These are phyloP conservation scores for Nitzschia sp. DNA, from an alignment of 108 stramenopile species.

Conservation along the genomic window DNA sequence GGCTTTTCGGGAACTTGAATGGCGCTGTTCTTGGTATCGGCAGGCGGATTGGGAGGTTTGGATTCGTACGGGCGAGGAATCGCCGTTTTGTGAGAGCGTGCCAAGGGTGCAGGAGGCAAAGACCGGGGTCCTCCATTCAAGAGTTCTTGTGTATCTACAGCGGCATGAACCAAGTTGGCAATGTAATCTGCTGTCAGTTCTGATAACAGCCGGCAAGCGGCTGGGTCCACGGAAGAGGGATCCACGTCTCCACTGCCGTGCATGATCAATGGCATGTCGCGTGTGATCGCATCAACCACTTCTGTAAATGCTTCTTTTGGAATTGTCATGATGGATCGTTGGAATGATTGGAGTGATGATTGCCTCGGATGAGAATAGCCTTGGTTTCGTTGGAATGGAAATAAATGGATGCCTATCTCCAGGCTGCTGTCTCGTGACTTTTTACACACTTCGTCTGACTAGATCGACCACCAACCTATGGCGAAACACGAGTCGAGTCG, in stretches of 20 bases:
- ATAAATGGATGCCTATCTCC: no score
- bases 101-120: conserved; percentile 37
- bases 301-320: conserved; percentile 32
- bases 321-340: neutral
- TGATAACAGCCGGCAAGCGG: conserved; percentile 57
- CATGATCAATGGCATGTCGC: conserved; percentile 75
- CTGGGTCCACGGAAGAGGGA: conserved; percentile 53
- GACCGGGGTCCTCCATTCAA: conserved; percentile 56
- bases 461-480: no score
- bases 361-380: no score
- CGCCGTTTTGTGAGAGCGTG: neutral
- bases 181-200: conserved; percentile 72
- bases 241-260: conserved; percentile 76
- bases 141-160: conserved; percentile 73
- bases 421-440: no score
- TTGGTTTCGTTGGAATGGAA: no score
- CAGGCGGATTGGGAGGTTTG: neutral
- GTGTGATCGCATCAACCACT: conserved; percentile 52
- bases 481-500: no score
- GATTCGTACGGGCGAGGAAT: conserved; percentile 5
- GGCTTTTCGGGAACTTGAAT: conserved; percentile 17
- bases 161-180: conserved; percentile 62
- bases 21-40: neutral
- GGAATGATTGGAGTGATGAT: neutral
- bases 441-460: no score